Base-by-base conservation (phyloP, 768 basidiomycete species). In the Podaxis sp. region DNA sequence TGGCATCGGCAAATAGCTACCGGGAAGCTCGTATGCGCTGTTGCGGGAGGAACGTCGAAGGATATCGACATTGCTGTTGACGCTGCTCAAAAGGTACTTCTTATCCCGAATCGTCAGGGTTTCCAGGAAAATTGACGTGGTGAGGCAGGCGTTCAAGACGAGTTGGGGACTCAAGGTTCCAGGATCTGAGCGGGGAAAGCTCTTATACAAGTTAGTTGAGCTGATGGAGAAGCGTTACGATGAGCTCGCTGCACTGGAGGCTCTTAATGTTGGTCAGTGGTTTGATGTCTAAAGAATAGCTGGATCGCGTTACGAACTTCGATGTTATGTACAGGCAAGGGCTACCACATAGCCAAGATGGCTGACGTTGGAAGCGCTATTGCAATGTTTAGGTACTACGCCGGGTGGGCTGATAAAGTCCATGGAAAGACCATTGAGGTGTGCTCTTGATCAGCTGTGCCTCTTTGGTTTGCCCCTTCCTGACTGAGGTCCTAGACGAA, bases 381-480 rank as follows among this genome's bases (percentile, higher is more conserved):
- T 62, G 76, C 72, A 22, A 77, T 78, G 33, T 73, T 94, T 66
- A 80, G 85, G 38, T 96, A 96, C 77, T 98, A 90, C 68, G 92
- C 87, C 46, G 95, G 95, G 17, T 92, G 92, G 87, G 92, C 93
- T 22, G 95, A 95, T 78, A 96, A 96, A 77, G 75, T 90, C 58
- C 78, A 82, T 4, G 92, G 91, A 4, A 84, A 92, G 72, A 86
- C 85, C 7, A 87, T 93, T 71, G 91, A 94, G 72, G 77, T 77
- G 40, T 9, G 70, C 52, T 30, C n/a, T 26, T 5, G 39, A 22
- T 17, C 17, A 46, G n/a, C 33, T 30, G 38, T 61, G 46, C 11
- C 12, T 17, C 28, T 17, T 9, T 15, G 28, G 46, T 22, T 30
- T 15, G 19, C 57, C 12, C 53, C 6, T 24, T 13, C 9, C 28